Conservation (phyloP, 345 rosid genomes). For the Diplotaxis tenuifolia region DNA sequence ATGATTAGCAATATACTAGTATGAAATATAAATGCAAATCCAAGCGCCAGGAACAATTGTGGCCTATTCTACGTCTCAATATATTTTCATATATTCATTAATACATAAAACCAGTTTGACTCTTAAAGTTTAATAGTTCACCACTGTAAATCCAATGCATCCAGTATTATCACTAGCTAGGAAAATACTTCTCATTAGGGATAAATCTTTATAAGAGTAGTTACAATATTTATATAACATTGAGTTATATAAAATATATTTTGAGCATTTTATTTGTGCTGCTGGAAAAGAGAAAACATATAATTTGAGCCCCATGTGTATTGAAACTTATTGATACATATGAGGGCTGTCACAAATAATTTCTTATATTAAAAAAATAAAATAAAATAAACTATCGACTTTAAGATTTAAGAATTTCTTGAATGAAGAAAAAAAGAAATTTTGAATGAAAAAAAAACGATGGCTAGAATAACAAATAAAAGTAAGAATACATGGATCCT, state of each 20-base stretch:
- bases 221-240: neutral
- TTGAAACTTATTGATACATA: neutral
- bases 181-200: slow-evolving; percentile 14
- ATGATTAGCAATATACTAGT: neutral
- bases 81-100: neutral
- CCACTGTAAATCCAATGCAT: neutral
- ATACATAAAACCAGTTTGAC: neutral
- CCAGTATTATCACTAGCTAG: slow-evolving; percentile 7
- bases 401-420: neutral
- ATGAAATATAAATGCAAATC: neutral
- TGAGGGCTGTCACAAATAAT: neutral
- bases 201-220: neutral
- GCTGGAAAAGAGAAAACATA: neutral
- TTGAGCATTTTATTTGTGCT: neutral
- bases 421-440: neutral
- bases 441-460: too few species aligned
- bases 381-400: neutral
- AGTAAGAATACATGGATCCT: too few species aligned
- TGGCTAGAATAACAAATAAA: too few species aligned
- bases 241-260: neutral
- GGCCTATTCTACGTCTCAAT: neutral
- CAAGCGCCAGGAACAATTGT: neutral
- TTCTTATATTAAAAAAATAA: neutral
- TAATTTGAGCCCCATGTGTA: neutral
- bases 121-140: neutral